phyloP scores from a whole-genome alignment of 352 stramenopile species.

The Pythium periplocum region DNA sequence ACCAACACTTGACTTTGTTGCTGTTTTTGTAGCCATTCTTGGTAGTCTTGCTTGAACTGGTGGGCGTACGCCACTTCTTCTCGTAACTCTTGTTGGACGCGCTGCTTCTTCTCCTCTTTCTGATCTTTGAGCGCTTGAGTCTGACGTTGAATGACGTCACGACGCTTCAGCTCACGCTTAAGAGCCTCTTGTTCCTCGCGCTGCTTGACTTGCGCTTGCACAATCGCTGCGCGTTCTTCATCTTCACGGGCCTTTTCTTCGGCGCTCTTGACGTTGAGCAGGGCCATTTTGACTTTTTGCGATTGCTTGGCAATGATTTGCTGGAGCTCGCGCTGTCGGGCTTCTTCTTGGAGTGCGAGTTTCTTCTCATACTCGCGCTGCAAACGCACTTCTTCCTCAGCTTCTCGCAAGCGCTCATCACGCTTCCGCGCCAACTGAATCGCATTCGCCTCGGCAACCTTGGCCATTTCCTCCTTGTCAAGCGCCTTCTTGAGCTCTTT shows the following conservation, averaged over 20 bases:
- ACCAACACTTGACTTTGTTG: slow-evolving; percentile 21
- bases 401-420: slow-evolving; percentile 24
- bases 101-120: slow-evolving; percentile 32
- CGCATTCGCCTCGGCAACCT: slow-evolving; percentile 46
- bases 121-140: slow-evolving; percentile 37
- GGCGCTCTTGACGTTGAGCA: slow-evolving; percentile 55
- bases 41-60: slow-evolving; percentile 40
- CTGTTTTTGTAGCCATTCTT: slow-evolving; percentile 37
- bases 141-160: slow-evolving; percentile 25
- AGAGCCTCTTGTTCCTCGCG: slow-evolving; percentile 31
- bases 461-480: slow-evolving; percentile 34
- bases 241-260: slow-evolving; percentile 56
- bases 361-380: slow-evolving; percentile 46
- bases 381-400: slow-evolving; percentile 35
- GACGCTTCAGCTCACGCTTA: slow-evolving; percentile 26
- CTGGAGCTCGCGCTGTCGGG: slow-evolving; percentile 36
- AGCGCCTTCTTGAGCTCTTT: slow-evolving; percentile 40
- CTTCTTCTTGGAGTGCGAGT: slow-evolving; percentile 39
- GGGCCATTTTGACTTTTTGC: slow-evolving; percentile 45
- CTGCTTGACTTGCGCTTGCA: slow-evolving; percentile 36
- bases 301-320: slow-evolving; percentile 46
- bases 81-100: slow-evolving; percentile 18
- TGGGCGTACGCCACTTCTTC: slow-evolving; percentile 39
- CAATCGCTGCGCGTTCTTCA: slow-evolving; percentile 31
- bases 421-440: slow-evolving; percentile 48